These are phyloP conservation scores for Calonectria fujianensis DNA, from an alignment of 2,329 filamentous ascomycete species.

Conservation along the genomic window DNA sequence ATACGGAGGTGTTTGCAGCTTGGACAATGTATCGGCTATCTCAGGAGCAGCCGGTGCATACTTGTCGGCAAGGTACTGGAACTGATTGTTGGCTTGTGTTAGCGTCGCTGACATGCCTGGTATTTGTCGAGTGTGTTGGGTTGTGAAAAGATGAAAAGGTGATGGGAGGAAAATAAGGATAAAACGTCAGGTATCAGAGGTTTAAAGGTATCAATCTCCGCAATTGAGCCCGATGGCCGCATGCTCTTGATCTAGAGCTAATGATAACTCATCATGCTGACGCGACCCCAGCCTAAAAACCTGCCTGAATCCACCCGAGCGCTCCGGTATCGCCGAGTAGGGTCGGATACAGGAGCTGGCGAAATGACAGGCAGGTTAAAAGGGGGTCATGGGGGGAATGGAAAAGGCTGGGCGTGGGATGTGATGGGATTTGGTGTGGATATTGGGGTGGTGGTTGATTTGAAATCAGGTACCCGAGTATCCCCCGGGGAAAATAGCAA, in stretches of 20 bases:
- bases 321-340: conserved; percentile 54
- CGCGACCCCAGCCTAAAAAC: conserved; percentile 38
- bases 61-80: conserved; percentile 79
- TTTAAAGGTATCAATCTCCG: conserved; percentile 76
- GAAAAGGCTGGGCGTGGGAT: conserved; percentile 41
- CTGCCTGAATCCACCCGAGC: conserved; percentile 34
- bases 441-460: conserved; percentile 36
- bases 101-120: conserved; percentile 45
- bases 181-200: conserved; percentile 61
- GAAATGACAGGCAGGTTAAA: conserved; percentile 30
- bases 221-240: conserved; percentile 66
- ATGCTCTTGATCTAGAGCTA: conserved; percentile 92
- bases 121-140: background rate
- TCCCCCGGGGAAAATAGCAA: conserved; percentile 30
- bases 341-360: conserved; percentile 30
- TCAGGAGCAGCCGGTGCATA: conserved; percentile 79
- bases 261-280: conserved; percentile 67
- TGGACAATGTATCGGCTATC: conserved; percentile 79
- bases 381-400: conserved; percentile 26
- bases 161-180: conserved; percentile 35
- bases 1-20: conserved; percentile 78
- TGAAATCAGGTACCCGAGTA: conserved; percentile 44
- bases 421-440: conserved; percentile 31
- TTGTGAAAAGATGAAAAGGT: background rate
- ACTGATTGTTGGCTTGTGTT: conserved; percentile 65